Conservation (phyloP, 257 asterid genomes). For the Nyctanthes arbortristis region DNA sequence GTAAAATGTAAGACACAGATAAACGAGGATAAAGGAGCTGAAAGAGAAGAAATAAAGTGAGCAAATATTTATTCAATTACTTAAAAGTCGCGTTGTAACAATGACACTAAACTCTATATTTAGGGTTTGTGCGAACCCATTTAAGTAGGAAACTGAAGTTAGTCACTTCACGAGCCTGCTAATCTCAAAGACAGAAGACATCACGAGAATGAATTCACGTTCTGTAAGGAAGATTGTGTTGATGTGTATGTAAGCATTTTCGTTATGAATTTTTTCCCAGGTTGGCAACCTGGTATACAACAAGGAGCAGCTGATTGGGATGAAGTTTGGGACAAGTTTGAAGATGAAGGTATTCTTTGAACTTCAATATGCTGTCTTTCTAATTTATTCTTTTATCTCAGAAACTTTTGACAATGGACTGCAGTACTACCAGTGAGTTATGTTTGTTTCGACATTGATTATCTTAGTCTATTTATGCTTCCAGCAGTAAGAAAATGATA, state of each 20-base stretch:
- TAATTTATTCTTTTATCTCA: background rate
- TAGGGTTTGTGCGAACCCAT: no score
- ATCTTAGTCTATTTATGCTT: background rate
- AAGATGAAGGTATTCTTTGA: constrained; percentile 73
- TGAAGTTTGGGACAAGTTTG: constrained; percentile 93
- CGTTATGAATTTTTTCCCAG: constrained; percentile 35
- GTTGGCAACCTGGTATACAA: constrained; percentile 97
- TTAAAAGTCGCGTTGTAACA: no score
- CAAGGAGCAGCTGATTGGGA: constrained; percentile 97
- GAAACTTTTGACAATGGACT: background rate
- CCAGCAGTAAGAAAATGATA: background rate
- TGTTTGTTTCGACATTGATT: background rate
- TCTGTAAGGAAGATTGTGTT: constrained; percentile 13
- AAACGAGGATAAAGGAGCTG: no score
- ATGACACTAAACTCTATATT: no score
- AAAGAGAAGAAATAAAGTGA: no score
- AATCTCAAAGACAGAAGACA: constrained; percentile 20
- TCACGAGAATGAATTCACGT: constrained; percentile 30
- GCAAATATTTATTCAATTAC: no score
- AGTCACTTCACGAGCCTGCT: background rate
- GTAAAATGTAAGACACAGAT: no score
- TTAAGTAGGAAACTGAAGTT: no score
- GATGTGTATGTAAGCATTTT: constrained; percentile 23
- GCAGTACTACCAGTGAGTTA: background rate
- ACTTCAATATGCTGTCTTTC: background rate